Percentiles rank a stretch among this genome's conserved stretches.
Conservation (phyloP, 768 basidiomycete species). For the Hygrocybe punicea region DNA sequence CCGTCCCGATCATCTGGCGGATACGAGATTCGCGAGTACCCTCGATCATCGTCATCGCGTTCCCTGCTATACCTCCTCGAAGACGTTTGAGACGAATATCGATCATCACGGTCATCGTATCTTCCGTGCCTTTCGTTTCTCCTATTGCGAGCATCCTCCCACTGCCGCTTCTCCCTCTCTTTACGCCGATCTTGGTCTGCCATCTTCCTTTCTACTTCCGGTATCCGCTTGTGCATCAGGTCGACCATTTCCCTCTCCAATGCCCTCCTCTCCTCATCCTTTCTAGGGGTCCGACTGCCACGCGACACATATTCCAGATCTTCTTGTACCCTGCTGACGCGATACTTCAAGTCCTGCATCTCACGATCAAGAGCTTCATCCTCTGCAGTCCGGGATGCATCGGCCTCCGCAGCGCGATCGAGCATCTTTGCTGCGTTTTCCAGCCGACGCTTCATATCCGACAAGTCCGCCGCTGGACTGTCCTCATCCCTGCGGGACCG, state of each 20-base stretch:
- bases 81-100: slow-evolving; percentile 41
- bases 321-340: slow-evolving; percentile 82
- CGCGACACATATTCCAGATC: slow-evolving; percentile 85
- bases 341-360: slow-evolving; percentile 78
- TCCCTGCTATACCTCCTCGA: slow-evolving; percentile 28
- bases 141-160: slow-evolving; percentile 74
- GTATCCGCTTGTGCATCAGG: slow-evolving; percentile 87
- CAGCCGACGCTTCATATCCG: slow-evolving; percentile 83
- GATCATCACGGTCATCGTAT: slow-evolving; percentile 52
- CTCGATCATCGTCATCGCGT: slow-evolving; percentile 41
- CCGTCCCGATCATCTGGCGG: slow-evolving; percentile 43
- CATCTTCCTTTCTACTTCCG: slow-evolving; percentile 83
- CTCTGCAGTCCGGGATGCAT: slow-evolving; percentile 61
- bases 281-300: slow-evolving; percentile 64
- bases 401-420: slow-evolving; percentile 66
- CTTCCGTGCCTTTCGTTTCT: slow-evolving; percentile 79
- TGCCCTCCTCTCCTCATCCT: slow-evolving; percentile 82
- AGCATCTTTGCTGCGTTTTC: slow-evolving; percentile 76
- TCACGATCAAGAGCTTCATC: slow-evolving; percentile 92
- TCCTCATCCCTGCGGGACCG: slow-evolving; percentile 70
- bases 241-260: slow-evolving; percentile 84
- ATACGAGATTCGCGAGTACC: slow-evolving; percentile 49
- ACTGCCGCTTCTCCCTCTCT: slow-evolving; percentile 75
- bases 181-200: slow-evolving; percentile 73
- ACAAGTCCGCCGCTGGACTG: slow-evolving; percentile 61